Evolutionary conservation across 2,329 filamentous ascomycete genomes (phyloP).

Genomic region (Fusarium solani-melongenae): DNA sequence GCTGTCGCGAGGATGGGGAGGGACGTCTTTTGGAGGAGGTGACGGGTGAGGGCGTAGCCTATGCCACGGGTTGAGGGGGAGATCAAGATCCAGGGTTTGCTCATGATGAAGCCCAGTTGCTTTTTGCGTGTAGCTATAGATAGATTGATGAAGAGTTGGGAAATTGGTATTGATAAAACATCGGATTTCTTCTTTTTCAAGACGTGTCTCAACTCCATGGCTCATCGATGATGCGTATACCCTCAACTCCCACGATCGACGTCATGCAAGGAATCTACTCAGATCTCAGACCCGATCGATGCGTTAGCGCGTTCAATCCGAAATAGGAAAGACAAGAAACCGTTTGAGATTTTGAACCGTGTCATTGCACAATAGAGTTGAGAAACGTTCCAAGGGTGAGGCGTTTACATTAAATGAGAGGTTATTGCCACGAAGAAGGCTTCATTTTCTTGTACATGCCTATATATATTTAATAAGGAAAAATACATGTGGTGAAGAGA

Average conservation of each 20-base stretch:
- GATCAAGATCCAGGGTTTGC: conserved; percentile 62
- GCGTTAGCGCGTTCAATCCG: conserved; percentile 4
- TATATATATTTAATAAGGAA: neutral
- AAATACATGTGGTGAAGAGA: neutral
- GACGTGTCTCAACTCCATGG: neutral
- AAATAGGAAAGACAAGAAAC: conserved; percentile 7
- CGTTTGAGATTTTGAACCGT: neutral
- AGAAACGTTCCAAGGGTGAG: neutral
- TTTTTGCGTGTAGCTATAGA: neutral
- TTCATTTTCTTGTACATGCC: neutral
- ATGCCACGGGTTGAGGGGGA: conserved; percentile 61
- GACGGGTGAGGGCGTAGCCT: conserved; percentile 60
- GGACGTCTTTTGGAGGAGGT: conserved; percentile 59
- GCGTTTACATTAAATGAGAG: neutral
- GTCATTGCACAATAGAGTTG: neutral
- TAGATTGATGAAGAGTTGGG: neutral
- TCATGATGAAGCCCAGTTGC: conserved; percentile 46
- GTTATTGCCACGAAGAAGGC: neutral
- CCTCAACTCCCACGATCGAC: conserved; percentile 16
- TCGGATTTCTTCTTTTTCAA: neutral
- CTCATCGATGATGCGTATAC: conserved; percentile 38
- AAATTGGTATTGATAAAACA: neutral
- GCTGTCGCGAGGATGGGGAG: conserved; percentile 61
- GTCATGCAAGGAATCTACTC: conserved; percentile 20
- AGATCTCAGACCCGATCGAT: conserved; percentile 24